Evolutionary conservation across 2,329 filamentous ascomycete genomes (phyloP).

Genomic region (Zymoseptoria pseudotritici): DNA sequence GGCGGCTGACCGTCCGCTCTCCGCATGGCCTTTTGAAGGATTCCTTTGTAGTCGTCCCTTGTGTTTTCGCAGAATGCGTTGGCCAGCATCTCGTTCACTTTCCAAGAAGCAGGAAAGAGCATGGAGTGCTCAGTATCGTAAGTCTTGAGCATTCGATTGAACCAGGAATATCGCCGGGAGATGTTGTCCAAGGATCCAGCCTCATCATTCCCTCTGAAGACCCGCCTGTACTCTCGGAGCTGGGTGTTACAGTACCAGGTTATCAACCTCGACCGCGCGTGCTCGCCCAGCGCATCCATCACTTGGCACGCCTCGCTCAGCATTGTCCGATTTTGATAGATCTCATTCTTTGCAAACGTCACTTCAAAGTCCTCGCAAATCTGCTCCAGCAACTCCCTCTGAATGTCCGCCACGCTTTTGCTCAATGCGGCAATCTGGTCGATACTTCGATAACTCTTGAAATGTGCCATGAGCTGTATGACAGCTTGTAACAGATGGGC

Average conservation of each 20-base stretch:
- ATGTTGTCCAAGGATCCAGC: conserved; percentile 96
- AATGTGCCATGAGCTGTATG: conserved; percentile 95
- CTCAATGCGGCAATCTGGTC: conserved; percentile 94
- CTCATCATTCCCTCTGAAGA: conserved; percentile 94
- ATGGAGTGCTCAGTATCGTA: conserved; percentile 87
- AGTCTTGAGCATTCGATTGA: conserved; percentile 87
- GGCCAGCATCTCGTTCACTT: conserved; percentile 80
- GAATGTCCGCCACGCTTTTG: conserved; percentile 85
- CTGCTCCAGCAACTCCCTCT: conserved; percentile 87
- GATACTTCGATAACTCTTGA: conserved; percentile 95
- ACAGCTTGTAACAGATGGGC: conserved; percentile 90
- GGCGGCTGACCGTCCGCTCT: conserved; percentile 68
- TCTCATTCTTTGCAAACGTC: conserved; percentile 82
- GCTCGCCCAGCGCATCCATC: conserved; percentile 88
- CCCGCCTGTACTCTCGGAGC: conserved; percentile 86
- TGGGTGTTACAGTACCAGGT: conserved; percentile 99
- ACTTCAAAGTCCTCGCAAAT: conserved; percentile 99
- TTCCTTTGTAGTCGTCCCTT: conserved; percentile 88
- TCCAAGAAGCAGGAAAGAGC: conserved; percentile 84
- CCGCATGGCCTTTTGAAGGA: conserved; percentile 80
- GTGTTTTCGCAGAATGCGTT: conserved; percentile 94
- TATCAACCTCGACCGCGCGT: conserved; percentile 70
- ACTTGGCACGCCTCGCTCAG: conserved; percentile 84
- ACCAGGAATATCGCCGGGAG: conserved; percentile 89
- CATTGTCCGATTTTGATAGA: conserved; percentile 59